These are phyloP conservation scores for Globisporangium cylindrosporum DNA, from an alignment of 352 stramenopile genomes.

Conservation along the genomic window DNA sequence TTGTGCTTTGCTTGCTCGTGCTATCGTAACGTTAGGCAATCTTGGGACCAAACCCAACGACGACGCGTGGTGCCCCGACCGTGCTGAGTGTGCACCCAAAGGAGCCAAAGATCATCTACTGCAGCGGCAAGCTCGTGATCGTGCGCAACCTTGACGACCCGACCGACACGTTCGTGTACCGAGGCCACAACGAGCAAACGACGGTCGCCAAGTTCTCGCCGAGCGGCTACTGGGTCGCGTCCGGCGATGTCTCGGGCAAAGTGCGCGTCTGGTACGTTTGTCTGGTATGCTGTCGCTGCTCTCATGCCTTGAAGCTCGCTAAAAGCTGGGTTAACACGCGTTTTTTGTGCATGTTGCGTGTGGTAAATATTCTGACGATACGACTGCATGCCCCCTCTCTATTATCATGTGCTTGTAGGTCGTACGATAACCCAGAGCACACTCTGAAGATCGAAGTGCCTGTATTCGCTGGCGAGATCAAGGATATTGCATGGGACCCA, in stretches of 20 bases:
- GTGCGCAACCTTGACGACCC: constrained; percentile 86
- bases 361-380: background rate
- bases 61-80: constrained; percentile 63
- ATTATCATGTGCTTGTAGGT: constrained; percentile 26
- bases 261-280: constrained; percentile 90
- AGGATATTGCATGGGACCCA: constrained; percentile 94
- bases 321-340: no score
- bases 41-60: constrained; percentile 65
- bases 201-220: constrained; percentile 94
- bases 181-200: constrained; percentile 91
- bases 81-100: constrained; percentile 80
- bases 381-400: background rate
- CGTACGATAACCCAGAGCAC: constrained; percentile 97
- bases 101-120: constrained; percentile 91
- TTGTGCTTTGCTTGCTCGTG: background rate
- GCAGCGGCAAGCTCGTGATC: constrained; percentile 89
- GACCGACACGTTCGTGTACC: constrained; percentile 92
- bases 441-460: constrained; percentile 93
- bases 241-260: constrained; percentile 87
- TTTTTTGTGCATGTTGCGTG: no score
- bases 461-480: constrained; percentile 89
- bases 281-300: no score
- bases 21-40: constrained; percentile 32
- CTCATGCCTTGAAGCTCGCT: no score
- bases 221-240: constrained; percentile 94